Evolutionary conservation across 495 filamentous ascomycete species (phyloP), one percentile per base, ranked within the genome.

Genomic region (Penicillium ucsense): DNA sequence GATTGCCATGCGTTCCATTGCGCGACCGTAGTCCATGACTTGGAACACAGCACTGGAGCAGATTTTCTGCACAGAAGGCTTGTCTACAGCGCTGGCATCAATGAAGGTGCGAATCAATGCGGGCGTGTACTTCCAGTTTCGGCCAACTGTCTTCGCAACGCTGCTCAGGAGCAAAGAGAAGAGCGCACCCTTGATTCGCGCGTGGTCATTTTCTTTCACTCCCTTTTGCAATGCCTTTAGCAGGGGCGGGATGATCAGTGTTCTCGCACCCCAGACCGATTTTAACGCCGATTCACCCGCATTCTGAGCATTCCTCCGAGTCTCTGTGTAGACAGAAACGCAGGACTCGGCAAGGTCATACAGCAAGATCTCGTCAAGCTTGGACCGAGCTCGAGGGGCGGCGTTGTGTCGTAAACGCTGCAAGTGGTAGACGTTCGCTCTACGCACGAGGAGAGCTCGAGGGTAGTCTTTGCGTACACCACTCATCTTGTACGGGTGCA

Each of bases 201-300:
- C 82, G 60, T 87, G 84, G 42, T 97, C 88, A 45, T 81, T 84
- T 34, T 83, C 79, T 42, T 84, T 84, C 11, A 97, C 74, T n/a
- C 89, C 88, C 48, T 83, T 81, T 51, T 86, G 81, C 46, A 96
- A 77, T 3, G 84, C 81, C 38, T 80, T 76, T 32, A 99, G 73
- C 30, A 99, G 73, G 32, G 85, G 84, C 0, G 89, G 89, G 35
- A 99, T 95, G 35, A 97, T 85, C 4, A 96, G 73, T 1, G 86
- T 82, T 12, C 89, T 79, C 5, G 87, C 84, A 5, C 89, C 92
- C 62, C 91, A 84, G 29, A 97, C 77, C 34, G 82, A 82, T 65
- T 95, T 96, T n/a, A 96, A 76, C 0, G 94, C 91, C 4, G 91
- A 90, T 67, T 99, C 92, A 45, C 84, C 84, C 2, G 94, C 88